Base-by-base conservation (phyloP, 208 protist genomes). In the Histomonas meleagridis region DNA sequence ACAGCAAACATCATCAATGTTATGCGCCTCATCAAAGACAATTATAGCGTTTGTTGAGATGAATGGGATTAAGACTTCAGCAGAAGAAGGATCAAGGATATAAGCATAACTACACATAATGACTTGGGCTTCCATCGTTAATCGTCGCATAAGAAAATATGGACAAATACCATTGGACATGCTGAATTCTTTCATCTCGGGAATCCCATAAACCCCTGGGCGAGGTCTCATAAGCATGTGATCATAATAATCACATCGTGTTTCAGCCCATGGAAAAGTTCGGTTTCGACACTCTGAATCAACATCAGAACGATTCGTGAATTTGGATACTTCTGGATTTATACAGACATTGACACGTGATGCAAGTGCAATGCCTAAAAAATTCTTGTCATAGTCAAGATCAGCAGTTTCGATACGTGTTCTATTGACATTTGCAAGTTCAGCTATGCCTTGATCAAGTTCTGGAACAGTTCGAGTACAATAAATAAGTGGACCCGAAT, bases 1-100 rank as follows among this genome's bases (percentile, higher is more conserved):
- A 92, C 99, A 99, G 94, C 98, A 99, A 12, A 99, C 97, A 93
- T 99, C 98, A 94, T 99, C 98, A 62, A 99, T 99, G 94, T 99
- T 99, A 94, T 99, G 98, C 5, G 97, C 98, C 94, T 99, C 98
- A 93, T 99, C 98, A 95, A 99, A 99, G 5, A 99, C 96, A 14
- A 99, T 96, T 90, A 99, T 98, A 18, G 95, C 97, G 91, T 98
- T 97, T 78, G 96, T 96, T 55, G 96, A 95, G 9, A 93, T 62
- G 98, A 93, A 48, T 96, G 95, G 92, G 26, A 79, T 91, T 46
- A 93, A 35, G 4, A 93, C 69, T 40, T 92, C 90, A 40, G 46
- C 18, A 21, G 62, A 35, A 62, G 12, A 10, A 32, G 76, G 70
- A 78, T 92, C 91, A 5, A 92, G 46, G 10, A 70, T 62, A 78